Percentiles rank a stretch among this genome's conserved stretches.
Evolutionary conservation across 2,329 filamentous ascomycete species (phyloP).

Genomic region (Teratosphaeria gauchensis): DNA sequence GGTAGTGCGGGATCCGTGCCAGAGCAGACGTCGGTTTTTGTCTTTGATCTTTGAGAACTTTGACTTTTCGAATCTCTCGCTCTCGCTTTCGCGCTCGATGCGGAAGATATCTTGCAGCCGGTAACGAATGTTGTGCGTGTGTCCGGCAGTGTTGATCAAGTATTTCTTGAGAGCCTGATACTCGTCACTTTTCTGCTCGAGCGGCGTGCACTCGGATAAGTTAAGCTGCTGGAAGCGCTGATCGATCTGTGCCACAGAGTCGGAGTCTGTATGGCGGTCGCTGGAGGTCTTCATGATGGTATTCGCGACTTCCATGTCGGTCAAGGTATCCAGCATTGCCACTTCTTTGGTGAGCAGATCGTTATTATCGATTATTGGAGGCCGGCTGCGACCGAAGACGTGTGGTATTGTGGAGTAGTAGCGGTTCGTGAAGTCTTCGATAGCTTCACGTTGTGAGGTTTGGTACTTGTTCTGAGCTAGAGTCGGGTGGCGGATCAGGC

Average conservation of each 20-base stretch:
- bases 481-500: slow-evolving; percentile 47
- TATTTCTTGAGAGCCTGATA: slow-evolving; percentile 58
- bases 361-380: slow-evolving; percentile 54
- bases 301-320: slow-evolving; percentile 74
- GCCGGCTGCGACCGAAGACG: slow-evolving; percentile 62
- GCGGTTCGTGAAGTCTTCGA: slow-evolving; percentile 59
- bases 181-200: slow-evolving; percentile 52
- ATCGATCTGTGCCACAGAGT: slow-evolving; percentile 54
- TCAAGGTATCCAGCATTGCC: slow-evolving; percentile 68
- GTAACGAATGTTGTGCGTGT: slow-evolving; percentile 55
- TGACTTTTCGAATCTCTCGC: slow-evolving; percentile 52
- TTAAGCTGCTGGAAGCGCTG: slow-evolving; percentile 61
- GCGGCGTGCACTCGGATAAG: slow-evolving; percentile 64
- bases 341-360: slow-evolving; percentile 62
- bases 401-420: slow-evolving; percentile 81
- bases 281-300: slow-evolving; percentile 60
- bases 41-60: slow-evolving; percentile 35
- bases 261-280: slow-evolving; percentile 26
- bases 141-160: slow-evolving; percentile 41
- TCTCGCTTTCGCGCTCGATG: slow-evolving; percentile 65
- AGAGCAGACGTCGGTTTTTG: slow-evolving; percentile 67
- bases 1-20: slow-evolving; percentile 76
- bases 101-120: slow-evolving; percentile 66
- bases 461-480: slow-evolving; percentile 29
- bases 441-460: slow-evolving; percentile 29